phyloP scores from a whole-genome alignment of 208 protist species.

The Angomonas desouzai region DNA sequence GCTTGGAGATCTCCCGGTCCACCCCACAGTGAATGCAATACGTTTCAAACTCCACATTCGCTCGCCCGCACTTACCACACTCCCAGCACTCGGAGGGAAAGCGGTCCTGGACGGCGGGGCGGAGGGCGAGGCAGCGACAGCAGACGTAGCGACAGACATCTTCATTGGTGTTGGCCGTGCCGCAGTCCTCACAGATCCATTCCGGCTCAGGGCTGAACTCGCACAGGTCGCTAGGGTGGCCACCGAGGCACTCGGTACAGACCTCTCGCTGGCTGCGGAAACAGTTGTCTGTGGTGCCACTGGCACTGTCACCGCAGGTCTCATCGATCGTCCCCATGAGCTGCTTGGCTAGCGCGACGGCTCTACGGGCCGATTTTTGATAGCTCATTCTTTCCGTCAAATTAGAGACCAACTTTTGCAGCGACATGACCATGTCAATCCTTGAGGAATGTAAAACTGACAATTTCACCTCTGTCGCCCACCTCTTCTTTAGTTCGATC shows the following conservation, averaged over 20 bases:
- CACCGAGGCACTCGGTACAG: conserved; percentile 66
- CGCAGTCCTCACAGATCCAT: conserved; percentile 67
- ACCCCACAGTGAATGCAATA: conserved; percentile 71
- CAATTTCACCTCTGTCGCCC: not conserved
- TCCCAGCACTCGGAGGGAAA: conserved; percentile 60
- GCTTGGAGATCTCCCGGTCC: not conserved
- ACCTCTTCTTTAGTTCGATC: not conserved
- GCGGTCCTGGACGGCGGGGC: conserved; percentile 46
- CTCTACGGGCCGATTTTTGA: conserved; percentile 32
- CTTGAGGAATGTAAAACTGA: not conserved
- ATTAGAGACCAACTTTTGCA: conserved; percentile 11
- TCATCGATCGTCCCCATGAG: conserved; percentile 42
- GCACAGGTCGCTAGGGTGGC: conserved; percentile 56
- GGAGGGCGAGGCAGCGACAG: conserved; percentile 53
- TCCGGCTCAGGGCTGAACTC: conserved; percentile 19
- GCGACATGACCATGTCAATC: not conserved
- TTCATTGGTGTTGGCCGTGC: conserved; percentile 42
- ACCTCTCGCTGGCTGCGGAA: conserved; percentile 24
- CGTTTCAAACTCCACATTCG: conserved; percentile 72
- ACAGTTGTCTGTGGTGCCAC: conserved; percentile 2
- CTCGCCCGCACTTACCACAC: conserved; percentile 48
- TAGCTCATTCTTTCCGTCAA: conserved; percentile 17
- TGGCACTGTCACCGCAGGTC: conserved; percentile 22
- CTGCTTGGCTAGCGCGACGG: conserved; percentile 42
- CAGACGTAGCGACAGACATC: conserved; percentile 83